A percentile compares a stretch with the other conserved stretches of the same genome.
Evolutionary conservation across 768 basidiomycete genomes (phyloP).

Genomic region (Jaapia argillacea): DNA sequence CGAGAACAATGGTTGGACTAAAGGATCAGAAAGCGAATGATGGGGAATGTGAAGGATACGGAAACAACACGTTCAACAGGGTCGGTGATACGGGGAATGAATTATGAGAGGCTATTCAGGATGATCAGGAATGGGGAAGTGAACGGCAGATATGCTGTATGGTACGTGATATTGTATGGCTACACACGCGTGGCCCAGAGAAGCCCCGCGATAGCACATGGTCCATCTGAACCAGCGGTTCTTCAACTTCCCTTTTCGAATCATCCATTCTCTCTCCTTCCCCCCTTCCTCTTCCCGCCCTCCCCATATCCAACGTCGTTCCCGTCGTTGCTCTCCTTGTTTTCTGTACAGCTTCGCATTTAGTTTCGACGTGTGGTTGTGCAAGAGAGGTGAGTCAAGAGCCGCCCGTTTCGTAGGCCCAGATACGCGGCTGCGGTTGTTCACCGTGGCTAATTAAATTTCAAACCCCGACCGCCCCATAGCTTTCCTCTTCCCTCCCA

Average conservation of each 20-base stretch:
- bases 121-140: no score
- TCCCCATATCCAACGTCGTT: constrained; percentile 16
- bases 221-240: constrained; percentile 13
- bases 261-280: constrained; percentile 10
- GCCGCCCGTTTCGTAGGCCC: not conserved
- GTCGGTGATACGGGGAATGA: no score
- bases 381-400: constrained; percentile 6
- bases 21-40: no score
- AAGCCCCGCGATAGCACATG: constrained; percentile 12
- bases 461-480: constrained; percentile 1
- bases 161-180: not conserved
- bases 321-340: constrained; percentile 9
- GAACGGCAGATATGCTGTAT: no score
- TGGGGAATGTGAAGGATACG: no score
- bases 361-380: constrained; percentile 4
- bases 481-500: not conserved
- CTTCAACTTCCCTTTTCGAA: constrained; percentile 8
- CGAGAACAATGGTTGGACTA: no score
- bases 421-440: not conserved
- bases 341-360: no score
- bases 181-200: constrained; percentile 3
- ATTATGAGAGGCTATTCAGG: no score
- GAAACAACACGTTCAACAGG: no score
- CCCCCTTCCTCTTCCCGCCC: constrained; percentile 11
- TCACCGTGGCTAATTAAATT: no score